Base-by-base conservation (phyloP, 2,329 filamentous ascomycete genomes). In the Botrytis galanthina region DNA sequence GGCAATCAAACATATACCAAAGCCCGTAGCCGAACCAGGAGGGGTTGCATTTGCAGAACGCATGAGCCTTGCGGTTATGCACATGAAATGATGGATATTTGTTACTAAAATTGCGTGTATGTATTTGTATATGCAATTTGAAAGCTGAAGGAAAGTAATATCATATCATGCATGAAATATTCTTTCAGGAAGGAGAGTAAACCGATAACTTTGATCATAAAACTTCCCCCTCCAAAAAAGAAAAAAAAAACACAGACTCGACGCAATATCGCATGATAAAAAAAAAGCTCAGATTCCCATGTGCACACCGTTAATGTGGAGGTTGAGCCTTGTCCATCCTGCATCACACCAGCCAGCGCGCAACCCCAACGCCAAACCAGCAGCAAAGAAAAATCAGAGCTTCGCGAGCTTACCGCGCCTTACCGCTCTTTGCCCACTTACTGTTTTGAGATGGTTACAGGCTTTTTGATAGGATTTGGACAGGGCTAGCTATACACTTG, bases 221-320 rank as follows among this genome's bases (percentile, higher is more conserved):
- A 60, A 60, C 18, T 29, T 57, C 3, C 51, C 51, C 51, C n/a
- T 29, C 51, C 6, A 61, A 60, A 10, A 4, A 10, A 12, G 18
- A 22, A 61, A 61, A 26, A 37, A 61, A 61, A n/a, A 37, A 6
- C 20, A 37, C 22, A 61, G 29, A 35, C 35, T 61, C 37, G 51
- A 57, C n/a, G 35, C 59, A 61, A 12, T 37, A 61, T 61, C 26
- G 22, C 59, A 61, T 37, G 35, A 61, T 26, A 14, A 39, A 39
- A 60, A 60, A 60, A 61, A 61, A 61, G 59, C 59, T 61, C 59
- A 61, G 59, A 61, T 61, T 61, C 35, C 59, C 22, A 61, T 61
- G 59, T 61, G 59, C 59, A 39, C 59, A 61, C 35, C 59, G 35
- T 37, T 61, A n/a, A 60, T 61, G 59, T 39, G 59, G 59, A 61